Conservation (phyloP, 371 early-diverging fungal species). For the Lichtheimia ornata region DNA sequence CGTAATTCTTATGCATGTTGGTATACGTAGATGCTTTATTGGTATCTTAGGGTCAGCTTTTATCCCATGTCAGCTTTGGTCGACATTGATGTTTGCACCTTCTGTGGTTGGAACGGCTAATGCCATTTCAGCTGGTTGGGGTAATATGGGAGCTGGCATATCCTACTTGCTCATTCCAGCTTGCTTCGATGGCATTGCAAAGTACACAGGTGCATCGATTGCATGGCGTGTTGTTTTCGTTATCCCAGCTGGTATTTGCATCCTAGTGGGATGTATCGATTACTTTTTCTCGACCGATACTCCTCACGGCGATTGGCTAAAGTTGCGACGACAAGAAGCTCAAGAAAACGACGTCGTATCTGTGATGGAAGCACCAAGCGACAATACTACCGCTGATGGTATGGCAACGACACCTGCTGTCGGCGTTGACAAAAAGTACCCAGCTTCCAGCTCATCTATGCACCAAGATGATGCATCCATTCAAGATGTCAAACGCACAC, state of each 20-base stretch:
- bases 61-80: conserved; percentile 73
- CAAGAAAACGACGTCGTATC: background rate
- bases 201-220: conserved; percentile 12
- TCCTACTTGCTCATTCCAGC: conserved; percentile 60
- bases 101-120: conserved; percentile 65
- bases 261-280: conserved; percentile 36
- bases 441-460: background rate
- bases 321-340: conserved; percentile 7
- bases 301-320: conserved; percentile 42
- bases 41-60: conserved; percentile 66
- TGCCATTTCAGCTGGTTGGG: conserved; percentile 67
- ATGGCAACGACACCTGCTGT: background rate
- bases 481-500: conserved; percentile 13
- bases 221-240: conserved; percentile 50
- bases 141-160: conserved; percentile 68
- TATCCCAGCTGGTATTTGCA: conserved; percentile 48
- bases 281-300: conserved; percentile 45
- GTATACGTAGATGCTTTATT: conserved; percentile 33
- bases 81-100: conserved; percentile 55
- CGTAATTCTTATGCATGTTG: background rate
- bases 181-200: conserved; percentile 40
- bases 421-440: background rate
- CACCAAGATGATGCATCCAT: conserved; percentile 14
- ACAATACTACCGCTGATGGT: background rate
- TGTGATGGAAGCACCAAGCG: too few species aligned